Evolutionary conservation across 441 rosid species (phyloP).

Genomic region (Gossypium schwendimanii): DNA sequence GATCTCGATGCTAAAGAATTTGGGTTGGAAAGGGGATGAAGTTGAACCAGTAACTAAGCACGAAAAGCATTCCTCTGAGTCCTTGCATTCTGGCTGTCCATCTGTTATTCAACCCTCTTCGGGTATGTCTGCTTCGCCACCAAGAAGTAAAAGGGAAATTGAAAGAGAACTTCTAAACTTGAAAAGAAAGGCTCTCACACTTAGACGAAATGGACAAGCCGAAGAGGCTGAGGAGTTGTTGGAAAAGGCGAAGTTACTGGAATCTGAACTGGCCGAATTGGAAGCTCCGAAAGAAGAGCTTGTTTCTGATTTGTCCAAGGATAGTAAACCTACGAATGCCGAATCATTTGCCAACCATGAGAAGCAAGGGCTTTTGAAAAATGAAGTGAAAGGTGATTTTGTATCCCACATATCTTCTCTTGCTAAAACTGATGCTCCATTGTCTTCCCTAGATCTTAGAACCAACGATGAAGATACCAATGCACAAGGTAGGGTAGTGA

Average conservation of each 20-base stretch:
- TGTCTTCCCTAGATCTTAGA: slow-evolving; percentile 6
- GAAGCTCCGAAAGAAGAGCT: slow-evolving; percentile 30
- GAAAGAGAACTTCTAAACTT: slow-evolving; percentile 55
- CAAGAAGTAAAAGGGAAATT: slow-evolving; percentile 51
- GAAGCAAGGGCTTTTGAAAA: slow-evolving; percentile 14
- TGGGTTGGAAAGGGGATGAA: slow-evolving; percentile 59
- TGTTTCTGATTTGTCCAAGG: slow-evolving; percentile 19
- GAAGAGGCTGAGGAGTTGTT: slow-evolving; percentile 60
- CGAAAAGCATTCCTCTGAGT: slow-evolving; percentile 19
- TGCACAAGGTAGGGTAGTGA: slow-evolving; percentile 20
- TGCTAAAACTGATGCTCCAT: slow-evolving; percentile 11
- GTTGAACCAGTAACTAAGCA: slow-evolving; percentile 20
- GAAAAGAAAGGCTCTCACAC: slow-evolving; percentile 64
- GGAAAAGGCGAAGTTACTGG: slow-evolving; percentile 42
- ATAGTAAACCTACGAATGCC: slow-evolving; percentile 11
- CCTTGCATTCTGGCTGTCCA: slow-evolving; percentile 23
- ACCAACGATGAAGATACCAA: slow-evolving; percentile 14
- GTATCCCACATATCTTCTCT: slow-evolving; percentile 18
- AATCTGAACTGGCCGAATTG: slow-evolving; percentile 47
- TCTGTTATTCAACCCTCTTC: slow-evolving; percentile 14
- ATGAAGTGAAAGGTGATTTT: slow-evolving; percentile 13
- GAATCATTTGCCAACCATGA: slow-evolving; percentile 13
- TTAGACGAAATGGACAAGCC: slow-evolving; percentile 54
- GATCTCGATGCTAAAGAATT: slow-evolving; percentile 38
- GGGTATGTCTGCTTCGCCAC: slow-evolving; percentile 16